Evolutionary conservation across 2,329 filamentous ascomycete species (phyloP).

Genomic region (Beauveria asiatica): DNA sequence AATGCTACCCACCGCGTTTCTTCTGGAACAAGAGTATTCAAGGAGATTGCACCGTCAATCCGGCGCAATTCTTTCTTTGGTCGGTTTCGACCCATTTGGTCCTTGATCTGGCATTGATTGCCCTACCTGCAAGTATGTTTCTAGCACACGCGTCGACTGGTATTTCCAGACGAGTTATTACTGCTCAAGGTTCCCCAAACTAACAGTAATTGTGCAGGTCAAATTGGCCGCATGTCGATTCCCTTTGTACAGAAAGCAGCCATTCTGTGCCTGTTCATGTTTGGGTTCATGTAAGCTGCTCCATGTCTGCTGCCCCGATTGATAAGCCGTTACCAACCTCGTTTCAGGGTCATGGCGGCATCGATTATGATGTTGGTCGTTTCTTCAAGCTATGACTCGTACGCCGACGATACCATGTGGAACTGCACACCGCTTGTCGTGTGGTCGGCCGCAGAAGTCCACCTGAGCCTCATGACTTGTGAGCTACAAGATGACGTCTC

Average conservation of each 20-base stretch:
- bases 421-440: slow-evolving; percentile 5
- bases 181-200: not conserved
- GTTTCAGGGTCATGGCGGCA: slow-evolving; percentile 5
- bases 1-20: slow-evolving; percentile 9
- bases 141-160: not conserved
- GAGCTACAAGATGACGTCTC: not conserved
- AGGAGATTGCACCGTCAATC: slow-evolving; percentile 7
- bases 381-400: slow-evolving; percentile 8
- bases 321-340: not conserved
- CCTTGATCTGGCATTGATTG: slow-evolving; percentile 3
- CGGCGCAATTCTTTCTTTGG: slow-evolving; percentile 11
- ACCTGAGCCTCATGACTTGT: slow-evolving; percentile 11
- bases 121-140: slow-evolving; percentile 6
- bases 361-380: slow-evolving; percentile 11
- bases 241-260: slow-evolving; percentile 6
- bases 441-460: slow-evolving; percentile 8
- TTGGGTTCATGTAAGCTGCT: slow-evolving; percentile 9
- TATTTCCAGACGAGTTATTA: not conserved
- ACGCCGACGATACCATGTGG: slow-evolving; percentile 9
- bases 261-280: slow-evolving; percentile 9
- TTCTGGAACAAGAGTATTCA: slow-evolving; percentile 10
- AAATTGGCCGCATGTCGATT: slow-evolving; percentile 4
- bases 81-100: slow-evolving; percentile 10
- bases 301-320: not conserved
- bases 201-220: not conserved